These are phyloP conservation scores for Trichoderma arundinaceum DNA, from an alignment of 2,329 filamentous ascomycete genomes.

Conservation along the genomic window DNA sequence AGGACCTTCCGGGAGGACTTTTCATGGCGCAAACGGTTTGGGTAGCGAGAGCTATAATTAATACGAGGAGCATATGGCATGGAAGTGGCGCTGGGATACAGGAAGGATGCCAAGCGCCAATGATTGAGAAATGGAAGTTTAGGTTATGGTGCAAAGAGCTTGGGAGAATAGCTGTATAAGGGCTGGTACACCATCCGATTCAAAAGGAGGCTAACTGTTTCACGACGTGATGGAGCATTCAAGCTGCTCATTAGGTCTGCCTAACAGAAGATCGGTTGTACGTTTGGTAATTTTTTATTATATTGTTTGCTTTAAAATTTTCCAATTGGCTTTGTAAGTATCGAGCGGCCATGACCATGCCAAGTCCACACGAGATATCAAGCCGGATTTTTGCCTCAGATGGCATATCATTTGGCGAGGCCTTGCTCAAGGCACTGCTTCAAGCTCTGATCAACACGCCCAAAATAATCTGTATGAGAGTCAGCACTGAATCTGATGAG, in stretches of 20 bases:
- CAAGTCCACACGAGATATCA: background rate
- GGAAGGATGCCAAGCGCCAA: background rate
- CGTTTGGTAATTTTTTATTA: background rate
- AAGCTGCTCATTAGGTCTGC: too few species aligned
- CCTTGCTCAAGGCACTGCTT: constrained; percentile 13
- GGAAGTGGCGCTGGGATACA: background rate
- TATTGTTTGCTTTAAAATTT: background rate
- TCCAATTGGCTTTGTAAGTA: background rate
- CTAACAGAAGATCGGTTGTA: background rate
- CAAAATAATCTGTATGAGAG: constrained; percentile 4
- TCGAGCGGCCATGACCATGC: background rate
- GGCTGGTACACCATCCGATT: background rate
- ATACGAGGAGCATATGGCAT: background rate
- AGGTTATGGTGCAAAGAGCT: constrained; percentile 9
- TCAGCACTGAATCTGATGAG: background rate
- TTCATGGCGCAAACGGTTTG: constrained; percentile 18
- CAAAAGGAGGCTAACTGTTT: background rate
- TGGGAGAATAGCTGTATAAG: background rate
- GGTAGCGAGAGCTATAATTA: constrained; percentile 10
- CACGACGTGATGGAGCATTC: background rate
- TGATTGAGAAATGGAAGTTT: constrained; percentile 18
- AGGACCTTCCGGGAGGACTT: constrained; percentile 4
- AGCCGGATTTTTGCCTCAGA: background rate
- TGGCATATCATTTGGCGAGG: background rate
- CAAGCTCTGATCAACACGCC: constrained; percentile 10